Evolutionary conservation across 2,329 filamentous ascomycete genomes (phyloP), one percentile per base, ranked within the genome.

Genomic region (Ceratocystis smalleyi): DNA sequence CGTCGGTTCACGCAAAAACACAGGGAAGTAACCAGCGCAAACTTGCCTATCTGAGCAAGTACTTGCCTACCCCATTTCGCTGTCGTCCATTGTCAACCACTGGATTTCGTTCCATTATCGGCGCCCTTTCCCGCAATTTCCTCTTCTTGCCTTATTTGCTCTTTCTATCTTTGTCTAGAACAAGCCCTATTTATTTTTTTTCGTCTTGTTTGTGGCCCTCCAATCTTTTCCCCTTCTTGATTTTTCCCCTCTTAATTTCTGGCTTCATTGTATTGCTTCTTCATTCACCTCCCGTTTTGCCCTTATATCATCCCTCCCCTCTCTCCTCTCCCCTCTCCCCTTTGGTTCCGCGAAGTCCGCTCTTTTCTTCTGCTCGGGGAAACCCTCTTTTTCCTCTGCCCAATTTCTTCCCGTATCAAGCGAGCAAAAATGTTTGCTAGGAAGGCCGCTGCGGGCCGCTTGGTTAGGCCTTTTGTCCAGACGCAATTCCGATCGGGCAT

Each of bases 361-460:
- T 12, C 17, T 15, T 19, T 24, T 5, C 49, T n/a, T 35, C 54
- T 57, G 35, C 27, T n/a, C 54, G 54, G 54, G 32, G 24, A 57
- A 27, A 17, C 17, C 5, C 54, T 57, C 54, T 35, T 19, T 57
- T n/a, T 24, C 27, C 12, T 57, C 2, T 57, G 12, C 24, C 35
- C 3, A 5, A 40, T 15, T 40, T 40, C 35, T 40, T 40, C 32
- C 54, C 54, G 12, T 15, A 35, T 35, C 27, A 6, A 32, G 54
- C 17, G 15, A 57, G 54, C n/a, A 8, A 35, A 35, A 57, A 66
- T 66, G 65, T 62, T 66, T 40, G 54, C 65, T 19, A 49, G 62
- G 45, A 64, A 66, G 49, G 43, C 43, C 22, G 65, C 62, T 45
- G 27, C 57, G 43, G 62, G 65, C 62, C 62, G 65, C 32, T 43